Evolutionary conservation across 768 basidiomycete genomes (phyloP), one percentile per base, ranked within the genome.

Genomic region (Xerocomellus intermedius): DNA sequence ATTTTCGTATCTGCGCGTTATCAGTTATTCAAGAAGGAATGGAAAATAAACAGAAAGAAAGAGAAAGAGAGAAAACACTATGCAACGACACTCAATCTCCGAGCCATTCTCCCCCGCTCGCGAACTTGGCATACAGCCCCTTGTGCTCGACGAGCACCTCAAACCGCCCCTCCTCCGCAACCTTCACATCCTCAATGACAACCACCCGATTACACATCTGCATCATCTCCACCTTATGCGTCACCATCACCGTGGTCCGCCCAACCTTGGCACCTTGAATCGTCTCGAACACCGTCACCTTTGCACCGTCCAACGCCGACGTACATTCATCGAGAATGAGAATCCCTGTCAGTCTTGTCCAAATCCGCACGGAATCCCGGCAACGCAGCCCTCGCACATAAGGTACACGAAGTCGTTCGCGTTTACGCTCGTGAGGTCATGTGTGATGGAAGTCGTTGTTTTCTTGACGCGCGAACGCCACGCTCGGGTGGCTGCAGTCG

Each of bases 291-390:
- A 98, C 87, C 17, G 82, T 85, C 2, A 80, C 79, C 73, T 94
- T 98, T 62, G 84, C 83, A 2, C 82, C 76, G 68, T 98, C 95
- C 55, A 98, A 74, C 6, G 95, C 92, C 41, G 85, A 87, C n/a
- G 96, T 98, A 67, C 94, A 97, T 68, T 98, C 96, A 68, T 98
- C 96, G 50, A 98, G 75, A 35, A 98, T 85, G 43, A 97, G 76
- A 16, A 98, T 81, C 42, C 78, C n/a, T n/a, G 3, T 69, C 60
- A 4, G 65, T 72, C 16, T 59, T 68, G 66, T 93, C 90, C 48
- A 98, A 80, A 65, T 96, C 95, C 2, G 70, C 71, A 2, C 94
- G 82, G 71, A 84, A 96, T 1, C 97, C 97, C 92, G 44, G 87
- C 87, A 30, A 97, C 83, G 0, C 68, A 62, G 0, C 95, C 96